Evolutionary conservation across 129 eudicot species (phyloP).

Genomic region (Flaveria sonorensis): DNA sequence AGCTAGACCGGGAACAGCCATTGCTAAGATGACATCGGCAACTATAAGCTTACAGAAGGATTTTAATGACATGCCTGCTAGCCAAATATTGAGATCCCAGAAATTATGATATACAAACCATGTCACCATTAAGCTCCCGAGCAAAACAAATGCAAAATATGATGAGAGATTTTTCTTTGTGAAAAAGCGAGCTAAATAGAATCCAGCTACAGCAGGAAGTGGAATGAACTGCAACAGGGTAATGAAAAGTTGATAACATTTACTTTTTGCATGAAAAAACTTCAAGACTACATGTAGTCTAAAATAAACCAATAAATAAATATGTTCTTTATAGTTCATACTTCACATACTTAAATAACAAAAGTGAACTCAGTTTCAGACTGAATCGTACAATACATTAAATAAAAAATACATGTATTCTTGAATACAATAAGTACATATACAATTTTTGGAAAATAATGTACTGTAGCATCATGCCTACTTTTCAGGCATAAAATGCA

Average conservation of each 20-base stretch:
- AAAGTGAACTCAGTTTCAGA: constrained; percentile 14
- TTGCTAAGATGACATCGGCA: constrained; percentile 82
- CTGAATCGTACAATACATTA: not conserved
- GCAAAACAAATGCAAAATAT: constrained; percentile 81
- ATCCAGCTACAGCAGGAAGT: constrained; percentile 87
- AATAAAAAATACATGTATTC: not conserved
- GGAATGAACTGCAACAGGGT: constrained; percentile 77
- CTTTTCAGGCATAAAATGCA: not conserved
- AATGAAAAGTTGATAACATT: not conserved
- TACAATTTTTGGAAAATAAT: not conserved
- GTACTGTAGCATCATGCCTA: not conserved
- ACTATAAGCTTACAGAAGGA: constrained; percentile 92
- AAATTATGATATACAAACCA: constrained; percentile 93
- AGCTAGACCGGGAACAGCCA: constrained; percentile 92
- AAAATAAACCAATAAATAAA: constrained; percentile 9
- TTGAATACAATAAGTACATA: not conserved
- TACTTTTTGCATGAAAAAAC: not conserved
- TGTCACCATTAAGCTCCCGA: constrained; percentile 84
- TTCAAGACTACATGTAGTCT: not conserved
- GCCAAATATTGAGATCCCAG: constrained; percentile 96
- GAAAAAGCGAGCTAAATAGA: constrained; percentile 90
- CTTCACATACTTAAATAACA: not conserved
- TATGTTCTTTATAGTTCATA: not conserved
- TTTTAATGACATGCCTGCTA: constrained; percentile 94
- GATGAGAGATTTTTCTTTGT: constrained; percentile 82